Evolutionary conservation across 352 stramenopile genomes (phyloP).

Genomic region (Globisporangium solare): DNA sequence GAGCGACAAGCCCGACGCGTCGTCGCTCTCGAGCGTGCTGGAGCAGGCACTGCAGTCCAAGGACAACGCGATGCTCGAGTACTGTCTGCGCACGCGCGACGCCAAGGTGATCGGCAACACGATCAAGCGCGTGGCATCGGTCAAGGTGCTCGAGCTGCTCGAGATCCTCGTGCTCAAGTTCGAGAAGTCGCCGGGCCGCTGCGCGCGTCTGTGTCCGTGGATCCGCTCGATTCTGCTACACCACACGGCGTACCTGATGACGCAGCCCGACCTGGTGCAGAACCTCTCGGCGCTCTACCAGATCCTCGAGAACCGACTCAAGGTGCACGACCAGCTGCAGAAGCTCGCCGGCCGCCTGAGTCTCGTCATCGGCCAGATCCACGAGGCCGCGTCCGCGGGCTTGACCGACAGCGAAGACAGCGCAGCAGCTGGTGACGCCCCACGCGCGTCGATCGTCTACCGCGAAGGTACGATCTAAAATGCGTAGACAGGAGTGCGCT

Average conservation of each 20-base stretch:
- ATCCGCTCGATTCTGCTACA: conserved; percentile 77
- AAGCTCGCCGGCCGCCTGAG: conserved; percentile 79
- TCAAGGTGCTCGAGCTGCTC: conserved; percentile 72
- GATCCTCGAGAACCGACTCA: conserved; percentile 74
- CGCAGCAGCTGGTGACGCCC: conserved; percentile 27
- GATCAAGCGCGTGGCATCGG: conserved; percentile 67
- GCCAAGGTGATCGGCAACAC: conserved; percentile 71
- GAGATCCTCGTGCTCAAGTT: conserved; percentile 82
- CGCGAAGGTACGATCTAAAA: conserved; percentile 33
- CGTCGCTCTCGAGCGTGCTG: conserved; percentile 74
- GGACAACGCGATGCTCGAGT: conserved; percentile 85
- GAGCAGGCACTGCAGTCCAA: conserved; percentile 83
- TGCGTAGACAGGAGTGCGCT: no score
- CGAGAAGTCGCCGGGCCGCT: conserved; percentile 75
- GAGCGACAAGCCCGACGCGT: conserved; percentile 66
- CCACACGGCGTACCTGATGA: conserved; percentile 84
- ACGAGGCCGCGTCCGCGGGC: conserved; percentile 34
- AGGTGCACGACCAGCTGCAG: conserved; percentile 79
- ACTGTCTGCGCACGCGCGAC: conserved; percentile 74
- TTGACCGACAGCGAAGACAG: conserved; percentile 18
- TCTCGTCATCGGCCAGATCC: conserved; percentile 80
- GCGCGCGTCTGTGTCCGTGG: conserved; percentile 75
- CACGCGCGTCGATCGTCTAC: conserved; percentile 59
- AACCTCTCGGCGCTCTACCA: conserved; percentile 82
- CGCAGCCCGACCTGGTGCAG: conserved; percentile 77